Evolutionary conservation across 1,284 basidiomycete genomes (phyloP).

Genomic region (Pyrrhoderma noxium): DNA sequence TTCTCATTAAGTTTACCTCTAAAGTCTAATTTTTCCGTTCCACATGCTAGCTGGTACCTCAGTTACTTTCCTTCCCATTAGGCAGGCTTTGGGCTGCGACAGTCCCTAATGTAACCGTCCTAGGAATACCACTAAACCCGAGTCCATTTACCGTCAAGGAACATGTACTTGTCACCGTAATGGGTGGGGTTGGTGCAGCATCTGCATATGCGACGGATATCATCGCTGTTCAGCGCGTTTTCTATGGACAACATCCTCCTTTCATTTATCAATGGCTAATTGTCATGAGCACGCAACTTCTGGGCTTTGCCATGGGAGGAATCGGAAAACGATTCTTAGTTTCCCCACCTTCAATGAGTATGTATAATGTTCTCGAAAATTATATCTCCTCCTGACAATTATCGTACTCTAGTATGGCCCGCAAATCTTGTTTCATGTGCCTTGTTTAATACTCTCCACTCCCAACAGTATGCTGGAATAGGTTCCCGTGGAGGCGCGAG

Average conservation of each 20-base stretch:
- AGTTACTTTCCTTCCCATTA: slow-evolving; percentile 40
- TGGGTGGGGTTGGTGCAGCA: slow-evolving; percentile 7
- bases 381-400: not conserved
- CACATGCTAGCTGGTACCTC: slow-evolving; percentile 31
- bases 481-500: slow-evolving; percentile 36
- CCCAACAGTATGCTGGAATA: slow-evolving; percentile 42
- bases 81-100: slow-evolving; percentile 36
- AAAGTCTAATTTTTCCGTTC: slow-evolving; percentile 6
- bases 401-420: slow-evolving; percentile 38
- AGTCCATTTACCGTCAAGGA: slow-evolving; percentile 39
- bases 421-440: slow-evolving; percentile 44
- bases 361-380: slow-evolving; percentile 29
- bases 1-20: not conserved
- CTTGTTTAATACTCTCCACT: slow-evolving; percentile 51
- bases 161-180: slow-evolving; percentile 33
- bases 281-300: slow-evolving; percentile 32
- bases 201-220: slow-evolving; percentile 32
- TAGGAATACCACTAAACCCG: slow-evolving; percentile 39
- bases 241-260: slow-evolving; percentile 24
- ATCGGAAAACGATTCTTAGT: slow-evolving; percentile 33
- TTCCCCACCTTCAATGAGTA: slow-evolving; percentile 28
- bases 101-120: slow-evolving; percentile 35
- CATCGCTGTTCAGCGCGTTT: slow-evolving; percentile 32
- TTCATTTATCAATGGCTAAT: slow-evolving; percentile 21
- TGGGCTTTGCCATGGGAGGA: slow-evolving; percentile 34